Evolutionary conservation across 2,329 filamentous ascomycete genomes (phyloP).

Genomic region (Ambrosiella xylebori): DNA sequence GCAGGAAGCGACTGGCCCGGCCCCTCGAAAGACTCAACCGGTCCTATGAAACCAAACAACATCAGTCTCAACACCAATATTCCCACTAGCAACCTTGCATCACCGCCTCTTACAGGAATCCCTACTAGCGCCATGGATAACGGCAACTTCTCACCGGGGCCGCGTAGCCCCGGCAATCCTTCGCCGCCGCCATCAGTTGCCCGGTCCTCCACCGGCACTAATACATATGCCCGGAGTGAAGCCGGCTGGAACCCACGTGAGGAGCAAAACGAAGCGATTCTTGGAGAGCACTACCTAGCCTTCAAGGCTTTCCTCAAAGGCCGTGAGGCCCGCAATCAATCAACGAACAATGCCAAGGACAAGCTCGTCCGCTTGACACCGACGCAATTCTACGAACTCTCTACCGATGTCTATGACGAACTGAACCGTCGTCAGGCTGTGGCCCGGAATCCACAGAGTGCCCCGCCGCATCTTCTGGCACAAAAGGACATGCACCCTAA

Average conservation of each 20-base stretch:
- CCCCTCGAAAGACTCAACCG: slow-evolving; percentile 19
- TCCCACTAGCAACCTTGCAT: slow-evolving; percentile 40
- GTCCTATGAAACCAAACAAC: slow-evolving; percentile 25
- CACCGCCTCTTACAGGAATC: slow-evolving; percentile 52
- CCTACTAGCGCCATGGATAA: slow-evolving; percentile 44
- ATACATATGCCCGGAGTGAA: slow-evolving; percentile 49
- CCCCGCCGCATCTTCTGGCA: slow-evolving; percentile 64
- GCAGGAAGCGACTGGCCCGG: slow-evolving; percentile 71
- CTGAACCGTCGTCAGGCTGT: slow-evolving; percentile 67
- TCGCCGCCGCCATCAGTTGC: slow-evolving; percentile 82
- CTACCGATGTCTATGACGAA: slow-evolving; percentile 95
- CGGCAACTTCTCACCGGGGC: slow-evolving; percentile 36
- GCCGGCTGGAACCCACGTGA: slow-evolving; percentile 41
- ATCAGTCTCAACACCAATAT: slow-evolving; percentile 34
- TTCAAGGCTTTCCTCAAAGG: slow-evolving; percentile 60
- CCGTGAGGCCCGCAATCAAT: slow-evolving; percentile 53
- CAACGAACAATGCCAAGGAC: slow-evolving; percentile 78
- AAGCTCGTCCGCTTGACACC: slow-evolving; percentile 79
- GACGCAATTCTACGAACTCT: slow-evolving; percentile 92
- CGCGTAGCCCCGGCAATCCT: slow-evolving; percentile 42
- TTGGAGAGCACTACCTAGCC: slow-evolving; percentile 67
- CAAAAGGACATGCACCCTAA: slow-evolving; percentile 87
- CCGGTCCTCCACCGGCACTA: slow-evolving; percentile 65
- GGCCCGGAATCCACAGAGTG: slow-evolving; percentile 34
- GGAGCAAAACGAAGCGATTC: slow-evolving; percentile 43